phyloP scores from a whole-genome alignment of 192 early-diverging fungal species.

The Backusella tarrabulga region DNA sequence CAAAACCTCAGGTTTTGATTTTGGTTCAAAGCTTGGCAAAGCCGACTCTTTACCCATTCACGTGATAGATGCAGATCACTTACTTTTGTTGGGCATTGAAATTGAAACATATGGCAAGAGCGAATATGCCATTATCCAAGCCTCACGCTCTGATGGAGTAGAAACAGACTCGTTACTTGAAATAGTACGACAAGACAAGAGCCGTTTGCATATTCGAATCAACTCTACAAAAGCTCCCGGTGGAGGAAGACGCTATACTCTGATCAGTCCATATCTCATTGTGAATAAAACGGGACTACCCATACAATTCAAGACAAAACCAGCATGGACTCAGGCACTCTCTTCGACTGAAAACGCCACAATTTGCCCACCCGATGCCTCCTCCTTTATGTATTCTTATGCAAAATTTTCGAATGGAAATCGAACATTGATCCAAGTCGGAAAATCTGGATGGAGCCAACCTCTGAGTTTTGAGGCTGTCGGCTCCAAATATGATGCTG shows the following conservation, averaged over 20 bases:
- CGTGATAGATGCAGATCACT: not conserved
- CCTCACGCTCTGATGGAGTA: conserved; percentile 35
- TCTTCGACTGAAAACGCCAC: conserved; percentile 65
- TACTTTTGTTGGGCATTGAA: not conserved
- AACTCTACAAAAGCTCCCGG: not conserved
- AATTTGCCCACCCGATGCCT: conserved; percentile 23
- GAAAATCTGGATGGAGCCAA: conserved; percentile 78
- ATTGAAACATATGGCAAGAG: conserved; percentile 6
- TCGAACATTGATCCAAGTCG: conserved; percentile 73
- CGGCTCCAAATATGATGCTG: conserved; percentile 78
- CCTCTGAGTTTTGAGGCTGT: conserved; percentile 96
- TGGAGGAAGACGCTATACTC: conserved; percentile 59
- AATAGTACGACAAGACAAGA: not conserved
- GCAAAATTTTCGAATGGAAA: conserved; percentile 83
- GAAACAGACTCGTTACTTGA: conserved; percentile 57
- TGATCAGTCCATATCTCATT: conserved; percentile 79
- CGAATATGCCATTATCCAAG: not conserved
- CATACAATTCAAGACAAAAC: conserved; percentile 62
- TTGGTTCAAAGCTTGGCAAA: not conserved
- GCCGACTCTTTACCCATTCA: conserved; percentile 11
- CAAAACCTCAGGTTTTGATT: conserved; percentile 30
- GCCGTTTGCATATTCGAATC: conserved; percentile 1
- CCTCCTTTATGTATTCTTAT: conserved; percentile 94
- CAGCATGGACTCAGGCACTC: conserved; percentile 73
- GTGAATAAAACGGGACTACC: conserved; percentile 73